These are phyloP conservation scores for Sphagnurus paluster DNA, from an alignment of 1,284 basidiomycete genomes.

Conservation along the genomic window DNA sequence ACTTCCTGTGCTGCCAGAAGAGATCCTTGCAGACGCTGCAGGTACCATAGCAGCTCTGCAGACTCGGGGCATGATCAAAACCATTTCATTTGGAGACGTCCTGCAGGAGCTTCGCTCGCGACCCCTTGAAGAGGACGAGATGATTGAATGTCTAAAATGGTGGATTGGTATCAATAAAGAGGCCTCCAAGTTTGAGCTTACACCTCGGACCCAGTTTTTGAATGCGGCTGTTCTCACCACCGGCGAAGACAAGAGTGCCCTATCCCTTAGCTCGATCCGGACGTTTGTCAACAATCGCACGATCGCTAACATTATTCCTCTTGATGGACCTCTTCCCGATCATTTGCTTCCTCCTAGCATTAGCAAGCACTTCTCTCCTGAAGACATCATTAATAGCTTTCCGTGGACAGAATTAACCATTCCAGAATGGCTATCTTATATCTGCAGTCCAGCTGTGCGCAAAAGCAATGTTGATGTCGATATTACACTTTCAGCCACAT, in stretches of 20 bases:
- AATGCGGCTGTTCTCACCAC: conserved; percentile 66
- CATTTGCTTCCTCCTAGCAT: conserved; percentile 75
- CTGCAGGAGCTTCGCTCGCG: conserved; percentile 75
- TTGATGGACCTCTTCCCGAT: conserved; percentile 81
- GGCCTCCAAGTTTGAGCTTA: conserved; percentile 39
- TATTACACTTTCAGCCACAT: conserved; percentile 66
- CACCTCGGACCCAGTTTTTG: conserved; percentile 60
- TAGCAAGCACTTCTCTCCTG: conserved; percentile 62
- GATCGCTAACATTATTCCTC: conserved; percentile 64
- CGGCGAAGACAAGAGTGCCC: conserved; percentile 49
- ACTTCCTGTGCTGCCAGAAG: conserved; percentile 75
- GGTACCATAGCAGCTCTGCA: conserved; percentile 70
- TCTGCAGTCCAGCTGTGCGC: conserved; percentile 53
- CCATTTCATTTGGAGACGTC: conserved; percentile 88
- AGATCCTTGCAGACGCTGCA: conserved; percentile 64
- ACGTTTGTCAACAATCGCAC: conserved; percentile 76
- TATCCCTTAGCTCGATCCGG: conserved; percentile 70
- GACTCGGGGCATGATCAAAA: conserved; percentile 69
- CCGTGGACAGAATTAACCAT: conserved; percentile 84
- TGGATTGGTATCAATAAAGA: conserved; percentile 73
- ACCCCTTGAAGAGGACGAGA: conserved; percentile 76
- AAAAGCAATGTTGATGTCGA: conserved; percentile 57
- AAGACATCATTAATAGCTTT: conserved; percentile 62
- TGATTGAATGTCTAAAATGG: conserved; percentile 86
- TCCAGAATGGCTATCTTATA: conserved; percentile 74